Conservation (phyloP, 169 alveolate genomes). For the Prorocentrum cordatum region DNA sequence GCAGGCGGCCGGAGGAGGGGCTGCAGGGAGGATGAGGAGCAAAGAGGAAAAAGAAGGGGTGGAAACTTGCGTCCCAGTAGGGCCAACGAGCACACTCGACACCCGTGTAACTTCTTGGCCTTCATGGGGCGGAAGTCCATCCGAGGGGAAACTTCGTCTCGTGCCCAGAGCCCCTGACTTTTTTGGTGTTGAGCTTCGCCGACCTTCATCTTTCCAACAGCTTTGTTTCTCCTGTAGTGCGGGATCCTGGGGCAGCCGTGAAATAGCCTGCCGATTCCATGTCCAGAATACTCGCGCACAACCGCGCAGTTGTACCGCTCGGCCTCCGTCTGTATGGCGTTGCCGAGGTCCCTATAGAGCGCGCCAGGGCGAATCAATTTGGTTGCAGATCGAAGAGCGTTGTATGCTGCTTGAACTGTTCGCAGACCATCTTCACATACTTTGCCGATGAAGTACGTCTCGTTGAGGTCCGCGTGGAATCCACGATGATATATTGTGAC, state of each 20-base stretch:
- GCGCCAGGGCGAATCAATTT: neutral
- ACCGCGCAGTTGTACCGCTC: neutral
- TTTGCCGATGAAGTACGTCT: constrained; percentile 73
- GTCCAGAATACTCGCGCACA: constrained; percentile 81
- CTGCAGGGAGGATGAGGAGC: too few species aligned
- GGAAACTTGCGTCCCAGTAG: constrained; percentile 79
- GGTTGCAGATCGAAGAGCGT: neutral
- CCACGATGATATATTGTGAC: constrained; percentile 79
- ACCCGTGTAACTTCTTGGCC: too few species aligned
- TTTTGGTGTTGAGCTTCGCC: too few species aligned
- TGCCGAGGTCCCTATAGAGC: neutral
- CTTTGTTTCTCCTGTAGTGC: too few species aligned
- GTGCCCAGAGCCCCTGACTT: too few species aligned
- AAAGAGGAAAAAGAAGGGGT: too few species aligned
- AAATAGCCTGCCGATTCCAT: constrained; percentile 92
- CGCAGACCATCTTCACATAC: neutral
- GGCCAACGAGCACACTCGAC: too few species aligned
- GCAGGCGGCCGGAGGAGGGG: too few species aligned
- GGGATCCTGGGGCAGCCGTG: too few species aligned
- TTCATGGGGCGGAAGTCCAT: too few species aligned
- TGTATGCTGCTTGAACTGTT: neutral
- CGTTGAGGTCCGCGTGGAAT: constrained; percentile 80
- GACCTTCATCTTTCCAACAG: too few species aligned
- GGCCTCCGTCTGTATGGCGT: neutral
- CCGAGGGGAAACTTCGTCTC: too few species aligned